A percentile compares a stretch with the other conserved stretches of the same genome.
phyloP scores from a whole-genome alignment of 148 eudicot genomes.

The Tetragonia tetragonoides region DNA sequence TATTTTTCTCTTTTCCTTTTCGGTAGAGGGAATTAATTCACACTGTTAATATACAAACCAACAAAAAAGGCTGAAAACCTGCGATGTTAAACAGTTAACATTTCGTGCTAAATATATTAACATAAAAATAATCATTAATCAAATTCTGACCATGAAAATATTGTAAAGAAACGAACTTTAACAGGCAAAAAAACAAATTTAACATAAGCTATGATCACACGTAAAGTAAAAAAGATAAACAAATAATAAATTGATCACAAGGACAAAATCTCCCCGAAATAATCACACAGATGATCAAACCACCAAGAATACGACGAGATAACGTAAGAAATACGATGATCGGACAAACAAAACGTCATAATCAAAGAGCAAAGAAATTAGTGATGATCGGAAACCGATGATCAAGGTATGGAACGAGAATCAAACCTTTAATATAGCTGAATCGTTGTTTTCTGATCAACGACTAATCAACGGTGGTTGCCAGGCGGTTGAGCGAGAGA shows the following conservation, averaged over 20 bases:
- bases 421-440: constrained; percentile 22
- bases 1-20: neutral
- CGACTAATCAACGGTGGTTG: constrained; percentile 27
- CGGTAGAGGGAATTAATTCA: too few species aligned
- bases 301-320: neutral
- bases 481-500: constrained; percentile 18
- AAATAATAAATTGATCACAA: neutral
- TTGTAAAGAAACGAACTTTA: neutral
- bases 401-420: constrained; percentile 9
- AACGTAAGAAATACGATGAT: neutral
- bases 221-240: neutral
- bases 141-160: neutral
- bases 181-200: neutral
- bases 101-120: neutral
- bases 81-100: neutral
- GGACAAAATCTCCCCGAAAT: neutral
- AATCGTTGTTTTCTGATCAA: neutral
- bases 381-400: constrained; percentile 3
- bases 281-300: neutral
- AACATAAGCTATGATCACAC: neutral
- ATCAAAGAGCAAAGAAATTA: neutral
- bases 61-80: neutral
- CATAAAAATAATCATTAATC: neutral
- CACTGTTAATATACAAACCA: too few species aligned
- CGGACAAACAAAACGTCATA: neutral